Evolutionary conservation across 2,329 filamentous ascomycete species (phyloP).

Genomic region (Ceratocystis lukuohia): DNA sequence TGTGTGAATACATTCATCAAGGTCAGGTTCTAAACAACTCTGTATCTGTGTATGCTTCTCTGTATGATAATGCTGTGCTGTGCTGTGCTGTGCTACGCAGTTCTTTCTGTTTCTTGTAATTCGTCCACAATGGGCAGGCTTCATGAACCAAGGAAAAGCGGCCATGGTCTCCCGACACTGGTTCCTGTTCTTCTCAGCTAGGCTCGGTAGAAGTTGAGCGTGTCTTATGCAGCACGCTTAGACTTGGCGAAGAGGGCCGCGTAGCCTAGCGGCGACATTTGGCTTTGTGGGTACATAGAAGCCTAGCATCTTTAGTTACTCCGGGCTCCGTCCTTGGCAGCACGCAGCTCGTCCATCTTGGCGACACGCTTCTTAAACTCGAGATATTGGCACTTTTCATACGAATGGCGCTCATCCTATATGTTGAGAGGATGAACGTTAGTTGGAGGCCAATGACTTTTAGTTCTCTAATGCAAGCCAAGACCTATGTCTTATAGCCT

Average conservation of each 20-base stretch:
- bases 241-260: not conserved
- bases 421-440: not conserved
- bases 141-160: not conserved
- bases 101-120: conserved; percentile 4
- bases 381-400: conserved; percentile 98
- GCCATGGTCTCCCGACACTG: not conserved
- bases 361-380: conserved; percentile 97
- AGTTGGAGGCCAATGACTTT: not conserved
- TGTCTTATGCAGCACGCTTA: not conserved
- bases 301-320: conserved; percentile 51
- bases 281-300: not conserved
- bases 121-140: not conserved
- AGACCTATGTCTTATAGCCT: not conserved
- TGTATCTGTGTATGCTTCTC: conserved; percentile 4
- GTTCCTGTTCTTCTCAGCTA: not conserved
- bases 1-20: not conserved
- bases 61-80: not conserved
- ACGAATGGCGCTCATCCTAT: conserved; percentile 88
- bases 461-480: not conserved
- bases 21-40: conserved; percentile 1
- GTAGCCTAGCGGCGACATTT: not conserved
- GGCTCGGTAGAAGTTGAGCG: not conserved
- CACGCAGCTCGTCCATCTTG: conserved; percentile 95
- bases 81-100: no score
- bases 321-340: conserved; percentile 66